These are phyloP conservation scores for Monosporascus sp. DNA, from an alignment of 2,329 filamentous ascomycete species.

Conservation along the genomic window DNA sequence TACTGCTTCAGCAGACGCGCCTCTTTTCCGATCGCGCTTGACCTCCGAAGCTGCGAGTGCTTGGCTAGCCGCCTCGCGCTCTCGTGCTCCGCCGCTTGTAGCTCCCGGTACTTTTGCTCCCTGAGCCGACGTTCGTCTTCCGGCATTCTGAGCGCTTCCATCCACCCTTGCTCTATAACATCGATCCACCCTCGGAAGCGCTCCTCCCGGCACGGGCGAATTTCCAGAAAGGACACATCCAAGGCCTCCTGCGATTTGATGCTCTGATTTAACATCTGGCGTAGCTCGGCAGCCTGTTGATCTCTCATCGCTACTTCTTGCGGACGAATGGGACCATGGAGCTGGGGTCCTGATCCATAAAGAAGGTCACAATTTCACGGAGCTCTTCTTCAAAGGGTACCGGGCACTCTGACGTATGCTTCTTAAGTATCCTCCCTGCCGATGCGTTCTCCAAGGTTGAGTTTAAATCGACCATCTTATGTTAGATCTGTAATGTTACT, in stretches of 20 bases:
- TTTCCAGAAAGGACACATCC: slow-evolving; percentile 2
- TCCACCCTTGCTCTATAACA: slow-evolving; percentile 1
- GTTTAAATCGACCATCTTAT: slow-evolving; percentile 4
- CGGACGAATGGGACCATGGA: too few species aligned
- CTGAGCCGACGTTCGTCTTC: slow-evolving; percentile 2
- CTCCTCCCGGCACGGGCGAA: slow-evolving; percentile 2
- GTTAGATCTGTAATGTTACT: slow-evolving; percentile 4
- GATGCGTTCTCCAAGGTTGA: background rate
- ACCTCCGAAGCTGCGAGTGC: too few species aligned
- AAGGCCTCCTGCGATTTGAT: slow-evolving; percentile 2
- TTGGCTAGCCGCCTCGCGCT: background rate
- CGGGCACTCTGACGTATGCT: background rate
- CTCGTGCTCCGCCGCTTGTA: background rate
- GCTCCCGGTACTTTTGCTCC: background rate
- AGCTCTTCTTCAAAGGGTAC: too few species aligned
- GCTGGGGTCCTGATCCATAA: too few species aligned
- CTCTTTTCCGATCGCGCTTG: background rate
- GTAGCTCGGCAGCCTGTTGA: background rate
- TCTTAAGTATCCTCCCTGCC: slow-evolving; percentile 3
- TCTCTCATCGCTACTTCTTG: too few species aligned
- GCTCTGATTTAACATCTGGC: background rate
- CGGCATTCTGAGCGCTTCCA: background rate
- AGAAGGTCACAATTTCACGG: too few species aligned
- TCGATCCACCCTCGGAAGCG: slow-evolving; percentile 7
- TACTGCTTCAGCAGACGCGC: too few species aligned